A percentile compares a stretch with the other conserved stretches of the same genome.
These are phyloP conservation scores for Lactarius evosmus DNA, from an alignment of 768 basidiomycete species.

Conservation along the genomic window DNA sequence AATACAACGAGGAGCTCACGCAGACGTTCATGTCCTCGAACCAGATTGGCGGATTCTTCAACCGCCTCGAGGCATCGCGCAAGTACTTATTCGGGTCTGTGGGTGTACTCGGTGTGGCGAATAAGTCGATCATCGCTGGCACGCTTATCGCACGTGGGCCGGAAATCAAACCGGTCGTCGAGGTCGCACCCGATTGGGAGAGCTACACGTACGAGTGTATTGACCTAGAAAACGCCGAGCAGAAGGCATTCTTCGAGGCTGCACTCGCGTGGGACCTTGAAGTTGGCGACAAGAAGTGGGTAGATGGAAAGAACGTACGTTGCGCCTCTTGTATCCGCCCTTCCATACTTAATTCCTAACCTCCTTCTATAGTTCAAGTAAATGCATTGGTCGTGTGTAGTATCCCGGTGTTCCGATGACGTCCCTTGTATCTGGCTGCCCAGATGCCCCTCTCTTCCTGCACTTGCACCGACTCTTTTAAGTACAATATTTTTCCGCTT, in stretches of 20 bases:
- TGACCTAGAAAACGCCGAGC: slow-evolving; percentile 64
- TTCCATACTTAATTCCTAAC: slow-evolving; percentile 2
- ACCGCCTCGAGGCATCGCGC: slow-evolving; percentile 94
- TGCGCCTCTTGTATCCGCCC: neutral
- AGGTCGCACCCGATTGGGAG: slow-evolving; percentile 89
- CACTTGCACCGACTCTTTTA: slow-evolving; percentile 1
- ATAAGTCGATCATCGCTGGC: slow-evolving; percentile 80
- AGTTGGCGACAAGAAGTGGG: slow-evolving; percentile 86
- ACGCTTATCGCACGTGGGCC: slow-evolving; percentile 79
- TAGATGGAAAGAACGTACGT: slow-evolving; percentile 86
- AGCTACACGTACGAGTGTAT: slow-evolving; percentile 78
- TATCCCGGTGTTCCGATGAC: neutral
- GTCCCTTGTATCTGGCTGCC: slow-evolving; percentile 15
- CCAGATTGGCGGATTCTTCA: slow-evolving; percentile 94
- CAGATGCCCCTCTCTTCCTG: neutral
- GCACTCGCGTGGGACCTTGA: slow-evolving; percentile 93
- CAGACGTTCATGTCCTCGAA: slow-evolving; percentile 93
- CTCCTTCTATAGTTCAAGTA: slow-evolving; percentile 35
- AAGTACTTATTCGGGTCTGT: slow-evolving; percentile 95
- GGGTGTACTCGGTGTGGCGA: slow-evolving; percentile 80
- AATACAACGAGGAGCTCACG: slow-evolving; percentile 93
- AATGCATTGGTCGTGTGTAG: slow-evolving; percentile 12
- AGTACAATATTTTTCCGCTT: neutral
- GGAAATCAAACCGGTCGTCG: slow-evolving; percentile 64
- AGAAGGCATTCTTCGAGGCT: slow-evolving; percentile 90